phyloP scores from a whole-genome alignment of 2,329 filamentous ascomycete genomes.

The Aspergillus proliferans region DNA sequence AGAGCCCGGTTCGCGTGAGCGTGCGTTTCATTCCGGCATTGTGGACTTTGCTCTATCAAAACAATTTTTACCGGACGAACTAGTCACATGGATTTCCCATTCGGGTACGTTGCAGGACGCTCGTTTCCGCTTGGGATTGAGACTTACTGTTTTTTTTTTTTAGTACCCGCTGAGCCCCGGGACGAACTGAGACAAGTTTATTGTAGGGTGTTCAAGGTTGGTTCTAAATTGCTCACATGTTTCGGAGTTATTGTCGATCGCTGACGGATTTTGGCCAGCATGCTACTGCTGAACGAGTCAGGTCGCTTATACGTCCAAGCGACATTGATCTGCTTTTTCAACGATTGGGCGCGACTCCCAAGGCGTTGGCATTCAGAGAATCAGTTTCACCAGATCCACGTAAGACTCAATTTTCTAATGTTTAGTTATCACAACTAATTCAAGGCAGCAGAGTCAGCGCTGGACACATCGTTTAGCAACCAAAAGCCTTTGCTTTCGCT shows the following conservation, averaged over 20 bases:
- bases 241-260: neutral
- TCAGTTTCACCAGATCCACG: constrained; percentile 23
- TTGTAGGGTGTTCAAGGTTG: constrained; percentile 46
- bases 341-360: constrained; percentile 50
- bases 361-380: constrained; percentile 36
- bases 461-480: constrained; percentile 10
- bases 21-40: constrained; percentile 58
- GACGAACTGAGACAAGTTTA: constrained; percentile 57
- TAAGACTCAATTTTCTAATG: constrained; percentile 9
- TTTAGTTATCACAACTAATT: neutral
- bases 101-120: constrained; percentile 21
- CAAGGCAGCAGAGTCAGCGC: constrained; percentile 7
- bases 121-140: neutral
- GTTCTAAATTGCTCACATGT: constrained; percentile 23
- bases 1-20: constrained; percentile 48
- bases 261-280: constrained; percentile 14
- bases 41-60: constrained; percentile 49
- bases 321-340: constrained; percentile 50
- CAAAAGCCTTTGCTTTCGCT: constrained; percentile 26
- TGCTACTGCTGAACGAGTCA: constrained; percentile 22
- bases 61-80: constrained; percentile 52
- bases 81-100: constrained; percentile 58
- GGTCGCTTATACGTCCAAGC: constrained; percentile 30
- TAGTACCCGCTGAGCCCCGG: constrained; percentile 50
- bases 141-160: constrained; percentile 3